Conservation (phyloP, 352 stramenopile genomes). For the Globisporangium cylindrosporum region DNA sequence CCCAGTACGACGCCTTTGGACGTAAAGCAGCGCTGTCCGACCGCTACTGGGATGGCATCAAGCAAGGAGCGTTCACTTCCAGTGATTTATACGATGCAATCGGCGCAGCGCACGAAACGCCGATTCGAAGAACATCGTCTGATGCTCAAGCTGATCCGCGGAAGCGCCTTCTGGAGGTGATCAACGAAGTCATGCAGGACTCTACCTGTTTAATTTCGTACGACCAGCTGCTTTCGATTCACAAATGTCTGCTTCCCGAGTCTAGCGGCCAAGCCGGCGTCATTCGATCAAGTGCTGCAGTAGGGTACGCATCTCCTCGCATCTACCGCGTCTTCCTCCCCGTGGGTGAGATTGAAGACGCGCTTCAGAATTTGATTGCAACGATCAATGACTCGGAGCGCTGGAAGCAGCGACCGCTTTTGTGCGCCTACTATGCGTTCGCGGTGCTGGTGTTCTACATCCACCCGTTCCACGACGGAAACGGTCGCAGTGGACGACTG, state of each 20-base stretch:
- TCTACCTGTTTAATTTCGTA: slow-evolving; percentile 45
- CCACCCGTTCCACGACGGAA: slow-evolving; percentile 84
- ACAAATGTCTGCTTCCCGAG: slow-evolving; percentile 48
- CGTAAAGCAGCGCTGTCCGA: slow-evolving; percentile 37
- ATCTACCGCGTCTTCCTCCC: slow-evolving; percentile 84
- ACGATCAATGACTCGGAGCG: slow-evolving; percentile 43
- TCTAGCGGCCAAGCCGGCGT: slow-evolving; percentile 46
- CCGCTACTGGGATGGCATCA: slow-evolving; percentile 31
- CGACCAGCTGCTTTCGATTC: slow-evolving; percentile 57
- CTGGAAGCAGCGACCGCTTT: slow-evolving; percentile 48
- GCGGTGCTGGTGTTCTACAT: slow-evolving; percentile 82
- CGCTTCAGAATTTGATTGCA: slow-evolving; percentile 39
- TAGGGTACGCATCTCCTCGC: slow-evolving; percentile 71
- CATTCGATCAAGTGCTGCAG: slow-evolving; percentile 50
- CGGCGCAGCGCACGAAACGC: slow-evolving; percentile 49
- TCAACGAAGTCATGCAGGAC: slow-evolving; percentile 69
- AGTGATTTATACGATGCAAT: slow-evolving; percentile 80
- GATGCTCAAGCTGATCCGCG: slow-evolving; percentile 24
- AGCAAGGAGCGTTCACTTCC: slow-evolving; percentile 42
- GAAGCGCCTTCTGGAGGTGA: slow-evolving; percentile 46
- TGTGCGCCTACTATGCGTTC: slow-evolving; percentile 79
- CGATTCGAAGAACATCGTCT: slow-evolving; percentile 13
- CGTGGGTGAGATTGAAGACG: slow-evolving; percentile 48
- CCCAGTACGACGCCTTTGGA: slow-evolving; percentile 60
- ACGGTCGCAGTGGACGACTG: slow-evolving; percentile 70